Base-by-base conservation (phyloP, 306 rosid species). In the Psophocarpus tetragonolobus region DNA sequence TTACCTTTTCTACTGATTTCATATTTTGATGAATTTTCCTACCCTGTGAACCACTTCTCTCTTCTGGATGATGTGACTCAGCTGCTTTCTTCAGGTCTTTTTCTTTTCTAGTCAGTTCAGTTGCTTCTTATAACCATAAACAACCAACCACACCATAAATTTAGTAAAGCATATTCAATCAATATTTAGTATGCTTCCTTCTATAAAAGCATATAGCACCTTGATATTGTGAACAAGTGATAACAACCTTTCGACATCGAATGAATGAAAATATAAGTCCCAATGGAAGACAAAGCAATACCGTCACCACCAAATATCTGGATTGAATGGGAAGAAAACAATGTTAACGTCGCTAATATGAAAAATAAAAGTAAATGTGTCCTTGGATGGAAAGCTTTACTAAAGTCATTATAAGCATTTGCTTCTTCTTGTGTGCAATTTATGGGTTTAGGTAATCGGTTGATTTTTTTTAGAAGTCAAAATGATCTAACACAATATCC, bases 271-370 rank as follows among this genome's bases (percentile, higher is more conserved):
- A 91, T 76, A 95, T 84, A 72, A 95, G 99, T 62, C 97, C 97
- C 74, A 95, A 33, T 11, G 99, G 99, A 68, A 95, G 91, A 82
- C 96, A 92, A n/a, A 26, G 97, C 96, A 83, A 95, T 92, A 32
- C 99, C 99, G 84, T 92, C 88, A 17, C 99, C 99, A 20, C 97
- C 99, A 83, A 95, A 95, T 86, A 95, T 95, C 99, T 95, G 88
- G 30, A 82, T 60, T 71, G 51, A 47, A 82, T n/a, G 80, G n/a
- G 15, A 62, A 23, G 57, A 69, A 76, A 65, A 45, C 17, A 14
- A 27, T 39, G 62, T 76, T 20, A 51, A 58, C 32, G 69, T 50
- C 67, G 50, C 23, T 26, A 75, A 44, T 38, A 21, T 27, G 71
- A 60, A 57, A 36, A 69, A 17, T 74, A 21, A 64, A n/a, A 13